Conservation (phyloP, 331 rosid species). For the Telfairia occidentalis region DNA sequence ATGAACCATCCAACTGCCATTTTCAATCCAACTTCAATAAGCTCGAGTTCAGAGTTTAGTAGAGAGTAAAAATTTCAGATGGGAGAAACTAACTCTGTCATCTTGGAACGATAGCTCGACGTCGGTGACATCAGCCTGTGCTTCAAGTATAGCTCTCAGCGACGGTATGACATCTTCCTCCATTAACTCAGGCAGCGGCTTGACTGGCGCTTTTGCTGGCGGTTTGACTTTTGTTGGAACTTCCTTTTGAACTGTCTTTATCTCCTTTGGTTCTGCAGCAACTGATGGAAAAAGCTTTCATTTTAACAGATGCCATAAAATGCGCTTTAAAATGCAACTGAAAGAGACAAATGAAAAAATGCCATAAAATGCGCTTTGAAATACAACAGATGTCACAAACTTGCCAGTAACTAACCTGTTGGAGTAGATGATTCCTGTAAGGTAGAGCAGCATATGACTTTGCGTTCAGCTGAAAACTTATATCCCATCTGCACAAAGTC, state of each 20-base stretch:
- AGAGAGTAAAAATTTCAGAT: background rate
- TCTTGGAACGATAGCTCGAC: constrained; percentile 54
- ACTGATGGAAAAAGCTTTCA: constrained; percentile 28
- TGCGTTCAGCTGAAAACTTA: constrained; percentile 27
- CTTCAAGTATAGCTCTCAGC: constrained; percentile 54
- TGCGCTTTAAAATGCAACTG: background rate
- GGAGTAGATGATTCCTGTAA: constrained; percentile 79
- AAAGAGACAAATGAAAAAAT: background rate
- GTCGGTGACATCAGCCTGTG: constrained; percentile 57
- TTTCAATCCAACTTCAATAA: constrained; percentile 7
- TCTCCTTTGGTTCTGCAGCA: constrained; percentile 45
- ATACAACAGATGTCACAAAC: background rate
- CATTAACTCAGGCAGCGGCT: constrained; percentile 81
- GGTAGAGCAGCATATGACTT: constrained; percentile 59
- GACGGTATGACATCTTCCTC: constrained; percentile 86
- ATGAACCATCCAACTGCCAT: constrained; percentile 77
- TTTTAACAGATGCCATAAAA: constrained; percentile 13
- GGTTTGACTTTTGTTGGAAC: constrained; percentile 50
- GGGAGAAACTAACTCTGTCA: constrained; percentile 39
- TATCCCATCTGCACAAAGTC: constrained; percentile 24
- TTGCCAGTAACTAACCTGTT: constrained; percentile 32
- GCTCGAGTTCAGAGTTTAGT: background rate
- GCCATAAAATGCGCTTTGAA: constrained; percentile 10
- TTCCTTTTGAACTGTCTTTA: constrained; percentile 33
- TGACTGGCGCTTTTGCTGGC: constrained; percentile 56